Conservation (phyloP, 768 basidiomycete genomes). For the Mycena rosella region DNA sequence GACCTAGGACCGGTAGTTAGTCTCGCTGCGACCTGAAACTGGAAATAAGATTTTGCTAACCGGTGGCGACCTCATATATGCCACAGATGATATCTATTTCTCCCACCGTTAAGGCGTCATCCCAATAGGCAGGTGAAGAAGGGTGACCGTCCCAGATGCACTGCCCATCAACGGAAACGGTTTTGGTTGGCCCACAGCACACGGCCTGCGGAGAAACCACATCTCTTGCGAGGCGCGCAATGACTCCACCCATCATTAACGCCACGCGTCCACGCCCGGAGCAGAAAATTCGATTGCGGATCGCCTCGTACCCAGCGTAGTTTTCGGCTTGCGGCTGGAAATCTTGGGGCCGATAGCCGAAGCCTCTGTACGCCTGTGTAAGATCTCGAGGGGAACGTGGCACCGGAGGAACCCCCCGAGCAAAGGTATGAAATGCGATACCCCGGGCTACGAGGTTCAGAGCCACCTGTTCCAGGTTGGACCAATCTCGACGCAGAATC, state of each 20-base stretch:
- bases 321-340: neutral
- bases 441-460: slow-evolving; percentile 17
- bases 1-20: neutral
- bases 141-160: slow-evolving; percentile 11
- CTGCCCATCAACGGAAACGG: neutral
- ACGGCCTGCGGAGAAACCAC: slow-evolving; percentile 11
- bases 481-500: slow-evolving; percentile 12
- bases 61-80: slow-evolving; percentile 22
- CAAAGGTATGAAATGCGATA: slow-evolving; percentile 15
- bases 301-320: slow-evolving; percentile 9
- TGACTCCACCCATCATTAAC: slow-evolving; percentile 15
- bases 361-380: neutral
- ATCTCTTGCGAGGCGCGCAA: slow-evolving; percentile 13
- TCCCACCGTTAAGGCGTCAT: slow-evolving; percentile 11
- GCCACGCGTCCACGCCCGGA: slow-evolving; percentile 17
- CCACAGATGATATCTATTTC: slow-evolving; percentile 20
- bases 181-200: slow-evolving; percentile 6
- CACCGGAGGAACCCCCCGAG: neutral
- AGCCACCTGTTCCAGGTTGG: slow-evolving; percentile 8
- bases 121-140: slow-evolving; percentile 13
- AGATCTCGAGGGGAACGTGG: too few relatives aligned
- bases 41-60: neutral
- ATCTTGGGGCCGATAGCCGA: slow-evolving; percentile 5
- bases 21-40: neutral
- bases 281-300: slow-evolving; percentile 11